Percentiles rank a stretch among this genome's conserved stretches.
Conservation (phyloP, 2,329 filamentous ascomycete genomes). For the Teratosphaeria nubilosa region DNA sequence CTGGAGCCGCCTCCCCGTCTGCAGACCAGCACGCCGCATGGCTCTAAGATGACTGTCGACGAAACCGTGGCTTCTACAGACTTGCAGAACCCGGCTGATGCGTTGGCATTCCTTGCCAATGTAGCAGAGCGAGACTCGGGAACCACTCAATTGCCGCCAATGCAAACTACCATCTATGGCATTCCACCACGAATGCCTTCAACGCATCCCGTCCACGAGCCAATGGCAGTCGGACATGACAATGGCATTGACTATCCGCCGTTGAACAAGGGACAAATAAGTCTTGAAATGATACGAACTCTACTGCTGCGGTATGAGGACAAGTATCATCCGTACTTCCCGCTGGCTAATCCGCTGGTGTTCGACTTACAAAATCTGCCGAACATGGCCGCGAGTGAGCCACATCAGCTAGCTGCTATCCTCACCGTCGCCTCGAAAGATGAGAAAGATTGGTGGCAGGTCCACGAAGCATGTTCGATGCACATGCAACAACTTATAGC, state of each 20-base stretch:
- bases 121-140: slow-evolving; percentile 23
- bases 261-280: slow-evolving; percentile 18
- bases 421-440: slow-evolving; percentile 26
- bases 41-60: slow-evolving; percentile 22
- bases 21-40: slow-evolving; percentile 9
- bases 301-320: slow-evolving; percentile 21
- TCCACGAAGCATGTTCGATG: slow-evolving; percentile 22
- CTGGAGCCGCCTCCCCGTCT: slow-evolving; percentile 13
- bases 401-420: slow-evolving; percentile 23
- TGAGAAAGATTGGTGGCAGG: slow-evolving; percentile 23
- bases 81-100: slow-evolving; percentile 25
- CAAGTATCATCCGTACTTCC: slow-evolving; percentile 26
- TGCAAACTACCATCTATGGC: slow-evolving; percentile 17
- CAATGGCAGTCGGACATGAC: slow-evolving; percentile 3
- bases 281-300: slow-evolving; percentile 19
- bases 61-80: slow-evolving; percentile 23
- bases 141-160: slow-evolving; percentile 19
- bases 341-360: slow-evolving; percentile 20
- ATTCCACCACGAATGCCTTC: slow-evolving; percentile 1
- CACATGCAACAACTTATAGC: slow-evolving; percentile 26
- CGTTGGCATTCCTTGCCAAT: slow-evolving; percentile 24
- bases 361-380: slow-evolving; percentile 21
- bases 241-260: slow-evolving; percentile 21
- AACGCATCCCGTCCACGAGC: slow-evolving; percentile 1
- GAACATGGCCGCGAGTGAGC: slow-evolving; percentile 19